Evolutionary conservation across 73 alveolate genomes (phyloP), one percentile per base, ranked within the genome.

Genomic region (Blepharisma stoltei): DNA sequence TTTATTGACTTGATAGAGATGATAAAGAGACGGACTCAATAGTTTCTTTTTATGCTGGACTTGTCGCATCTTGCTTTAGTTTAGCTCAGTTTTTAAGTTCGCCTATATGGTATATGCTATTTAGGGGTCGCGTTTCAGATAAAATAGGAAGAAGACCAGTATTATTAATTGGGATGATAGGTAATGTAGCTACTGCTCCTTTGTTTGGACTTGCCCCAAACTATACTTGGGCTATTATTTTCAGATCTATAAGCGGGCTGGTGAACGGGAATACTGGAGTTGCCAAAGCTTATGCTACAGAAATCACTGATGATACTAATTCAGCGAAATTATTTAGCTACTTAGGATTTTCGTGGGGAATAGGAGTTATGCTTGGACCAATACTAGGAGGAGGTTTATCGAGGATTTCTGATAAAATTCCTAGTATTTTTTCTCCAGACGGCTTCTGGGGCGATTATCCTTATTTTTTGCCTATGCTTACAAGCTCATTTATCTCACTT

Each of bases 301-400:
- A 60, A 8, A 25, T 60, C 2, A 60, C 46, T 25, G 73, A 60
- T 38, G 73, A 60, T 25, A 20, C 48, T 20, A 60, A 60, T 25
- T 14, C 23, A 8, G 73, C 73, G 3, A 25, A 14, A n/a, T 25
- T 60, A 9, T 60, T 14, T 25, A 60, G 73, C 46, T 60, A 60
- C 46, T 60, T 60, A 8, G 73, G 73, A 14, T 14, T 38, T 14
- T n/a, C 46, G 2, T 38, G 23, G 18, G 73, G 73, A 14, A 20
- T 60, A 20, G 73, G 46, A 20, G 73, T 38, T 14, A 38, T 60
- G 11, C 18, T 60, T 9, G 73, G 73, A 18, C 73, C 73, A 14
- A 14, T 60, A 25, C 23, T 60, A 25, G 73, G 73, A 60, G 73
- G 73, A 25, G 48, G 14, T 60, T 38, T 60, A 38, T n/a, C 73